phyloP scores from a whole-genome alignment of 75 land plant genomes.

The Selaginella moellendorffii region DNA sequence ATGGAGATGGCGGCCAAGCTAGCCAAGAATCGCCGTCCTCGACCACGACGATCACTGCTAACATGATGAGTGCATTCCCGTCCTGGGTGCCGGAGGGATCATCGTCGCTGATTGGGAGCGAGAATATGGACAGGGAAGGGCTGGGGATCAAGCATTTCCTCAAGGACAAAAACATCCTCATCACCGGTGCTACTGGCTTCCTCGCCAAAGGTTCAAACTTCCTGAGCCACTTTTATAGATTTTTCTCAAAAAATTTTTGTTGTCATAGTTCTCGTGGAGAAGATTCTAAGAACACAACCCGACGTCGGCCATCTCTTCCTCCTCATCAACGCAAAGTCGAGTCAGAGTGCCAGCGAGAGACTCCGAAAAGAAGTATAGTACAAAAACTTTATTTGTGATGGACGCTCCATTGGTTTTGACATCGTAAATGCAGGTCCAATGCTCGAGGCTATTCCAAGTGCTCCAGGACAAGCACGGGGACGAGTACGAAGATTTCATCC shows the following conservation, averaged over 20 bases:
- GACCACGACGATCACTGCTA: too few relatives aligned
- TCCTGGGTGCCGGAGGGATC: neutral
- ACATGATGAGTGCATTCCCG: too few relatives aligned
- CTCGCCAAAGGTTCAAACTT: slow-evolving; percentile 45
- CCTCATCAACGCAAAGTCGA: slow-evolving; percentile 54
- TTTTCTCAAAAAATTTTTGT: neutral
- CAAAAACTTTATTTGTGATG: too few relatives aligned
- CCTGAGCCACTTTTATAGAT: neutral
- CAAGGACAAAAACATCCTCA: slow-evolving; percentile 36
- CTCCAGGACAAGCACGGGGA: slow-evolving; percentile 43
- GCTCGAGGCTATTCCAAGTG: slow-evolving; percentile 44
- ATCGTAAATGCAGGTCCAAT: slow-evolving; percentile 54
- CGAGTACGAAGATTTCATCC: slow-evolving; percentile 44
- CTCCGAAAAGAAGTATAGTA: slow-evolving; percentile 51
- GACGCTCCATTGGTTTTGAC: too few relatives aligned
- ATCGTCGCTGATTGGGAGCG: neutral
- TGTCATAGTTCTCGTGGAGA: slow-evolving; percentile 68
- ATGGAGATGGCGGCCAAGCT: too few relatives aligned
- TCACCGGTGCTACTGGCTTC: slow-evolving; percentile 74
- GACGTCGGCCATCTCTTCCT: slow-evolving; percentile 63
- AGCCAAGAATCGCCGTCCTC: too few relatives aligned
- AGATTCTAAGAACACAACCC: slow-evolving; percentile 61
- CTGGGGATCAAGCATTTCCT: slow-evolving; percentile 32
- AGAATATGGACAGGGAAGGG: slow-evolving; percentile 2
- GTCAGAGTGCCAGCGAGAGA: slow-evolving; percentile 41